Base-by-base conservation (phyloP, 2,329 filamentous ascomycete species). In the Plenodomus tracheiphilus region DNA sequence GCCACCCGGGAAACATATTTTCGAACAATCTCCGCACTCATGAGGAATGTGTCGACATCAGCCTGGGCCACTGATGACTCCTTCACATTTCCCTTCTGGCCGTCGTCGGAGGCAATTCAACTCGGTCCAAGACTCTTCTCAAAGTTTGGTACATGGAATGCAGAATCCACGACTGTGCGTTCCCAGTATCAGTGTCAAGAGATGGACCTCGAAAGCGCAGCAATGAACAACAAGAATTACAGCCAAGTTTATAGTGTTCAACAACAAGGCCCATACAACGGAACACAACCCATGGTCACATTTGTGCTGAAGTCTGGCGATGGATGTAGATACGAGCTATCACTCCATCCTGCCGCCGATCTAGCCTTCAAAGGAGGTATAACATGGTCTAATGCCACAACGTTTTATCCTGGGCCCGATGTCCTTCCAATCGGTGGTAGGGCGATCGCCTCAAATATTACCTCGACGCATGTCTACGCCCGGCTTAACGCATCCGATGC, bases 11-110 rank as follows among this genome's bases (percentile, higher is more conserved):
- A 56, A 11, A 52, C 51, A 1, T 59, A 59, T 32, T 51, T 61
- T 25, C 47, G 58, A 8, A 58, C 48, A 10, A 53, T 53, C 20
- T 35, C 46, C 9, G 41, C 48, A 4, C 20, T 59, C 1, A 44
- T 50, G 35, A 47, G 50, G 10, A 53, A 58, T 30, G 38, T 54
- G 1, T 49, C 54, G 3, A 59, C 55, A 3, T 61, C 57, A 5
- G 56, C 51, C 2, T 62, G 54, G 57, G 39, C 49, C 6, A 54
- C 47, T 1, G 48, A 61, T 43, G 37, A 35, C 7, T 59, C 48
- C 4, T 16, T 57, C 1, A 48, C 47, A 1, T 39, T 59, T 9
- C 57, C 57, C 1, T 54, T 59, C 11, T 62, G 59, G 59, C 52
- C 55, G 16, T 38, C 50, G 2, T 43, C 53, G 13, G 56, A 50